phyloP scores from a whole-genome alignment of 1,139 yeast species.

The Spathaspora sp. region DNA sequence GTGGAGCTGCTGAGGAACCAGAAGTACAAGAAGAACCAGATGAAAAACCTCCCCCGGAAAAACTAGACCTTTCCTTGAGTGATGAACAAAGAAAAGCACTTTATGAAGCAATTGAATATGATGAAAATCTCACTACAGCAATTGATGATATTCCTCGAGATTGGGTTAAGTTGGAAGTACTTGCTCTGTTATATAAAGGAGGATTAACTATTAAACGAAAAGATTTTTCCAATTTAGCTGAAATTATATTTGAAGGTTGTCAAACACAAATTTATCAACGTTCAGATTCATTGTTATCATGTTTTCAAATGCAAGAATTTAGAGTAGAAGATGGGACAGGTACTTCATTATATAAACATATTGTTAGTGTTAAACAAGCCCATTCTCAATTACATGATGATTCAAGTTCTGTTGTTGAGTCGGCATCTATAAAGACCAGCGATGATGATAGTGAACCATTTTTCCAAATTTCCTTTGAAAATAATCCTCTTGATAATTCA shows the following conservation, averaged over 20 bases:
- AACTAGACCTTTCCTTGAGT: conserved; percentile 39
- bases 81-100: conserved; percentile 80
- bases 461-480: conserved; percentile 79
- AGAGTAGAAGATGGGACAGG: conserved; percentile 86
- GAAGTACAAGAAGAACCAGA: conserved; percentile 6
- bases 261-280: conserved; percentile 71
- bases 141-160: conserved; percentile 76
- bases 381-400: conserved; percentile 30
- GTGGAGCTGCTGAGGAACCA: conserved; percentile 24
- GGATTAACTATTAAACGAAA: conserved; percentile 61
- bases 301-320: conserved; percentile 76
- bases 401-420: conserved; percentile 5
- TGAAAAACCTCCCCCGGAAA: conserved; percentile 17
- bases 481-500: conserved; percentile 76
- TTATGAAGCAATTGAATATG: conserved; percentile 91
- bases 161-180: conserved; percentile 62
- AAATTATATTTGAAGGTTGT: conserved; percentile 81
- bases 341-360: conserved; percentile 71
- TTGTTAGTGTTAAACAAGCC: conserved; percentile 79
- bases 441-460: conserved; percentile 53
- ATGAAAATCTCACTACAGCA: conserved; percentile 58
- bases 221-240: conserved; percentile 57
- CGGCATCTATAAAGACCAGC: conserved; percentile 10
- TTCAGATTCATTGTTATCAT: conserved; percentile 72
- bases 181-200: conserved; percentile 72